A percentile compares a stretch with the other conserved stretches of the same genome.
These are phyloP conservation scores for Cryptococcus jaspeensis DNA, from an alignment of 1,284 basidiomycete genomes.

Conservation along the genomic window DNA sequence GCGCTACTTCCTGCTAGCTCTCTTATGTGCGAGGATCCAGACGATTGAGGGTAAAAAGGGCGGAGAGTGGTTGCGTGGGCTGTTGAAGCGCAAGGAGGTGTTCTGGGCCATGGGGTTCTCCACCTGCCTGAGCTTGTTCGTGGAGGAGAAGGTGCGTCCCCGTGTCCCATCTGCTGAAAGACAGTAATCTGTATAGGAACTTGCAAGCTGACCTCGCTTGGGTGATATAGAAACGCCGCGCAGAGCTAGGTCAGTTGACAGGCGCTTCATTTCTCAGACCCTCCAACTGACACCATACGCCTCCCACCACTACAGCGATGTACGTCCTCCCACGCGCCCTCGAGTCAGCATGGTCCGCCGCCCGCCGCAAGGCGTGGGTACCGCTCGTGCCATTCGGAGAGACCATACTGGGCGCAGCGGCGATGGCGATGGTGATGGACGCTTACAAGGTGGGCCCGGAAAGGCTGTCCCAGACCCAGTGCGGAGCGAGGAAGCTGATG, in stretches of 20 bases:
- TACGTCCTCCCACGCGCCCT: slow-evolving; percentile 91
- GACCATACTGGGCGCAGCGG: slow-evolving; percentile 67
- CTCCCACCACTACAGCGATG: slow-evolving; percentile 61
- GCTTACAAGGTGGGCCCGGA: slow-evolving; percentile 52
- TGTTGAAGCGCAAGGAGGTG: slow-evolving; percentile 66
- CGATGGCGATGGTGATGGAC: slow-evolving; percentile 90
- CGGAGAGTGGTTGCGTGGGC: slow-evolving; percentile 54
- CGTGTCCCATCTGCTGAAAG: no score
- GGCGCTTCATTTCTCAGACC: background rate
- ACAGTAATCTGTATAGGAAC: background rate
- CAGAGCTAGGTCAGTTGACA: slow-evolving; percentile 40
- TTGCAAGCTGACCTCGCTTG: background rate
- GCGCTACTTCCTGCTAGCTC: slow-evolving; percentile 12
- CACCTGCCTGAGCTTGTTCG: slow-evolving; percentile 74
- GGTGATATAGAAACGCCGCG: slow-evolving; percentile 44
- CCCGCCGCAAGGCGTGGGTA: slow-evolving; percentile 72
- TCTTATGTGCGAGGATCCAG: slow-evolving; percentile 65
- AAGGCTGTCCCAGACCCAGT: background rate
- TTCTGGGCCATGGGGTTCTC: slow-evolving; percentile 75
- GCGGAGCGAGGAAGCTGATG: background rate
- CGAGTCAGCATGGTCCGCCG: slow-evolving; percentile 81
- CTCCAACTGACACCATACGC: background rate
- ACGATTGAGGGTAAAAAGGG: slow-evolving; percentile 57
- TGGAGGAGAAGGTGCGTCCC: slow-evolving; percentile 68
- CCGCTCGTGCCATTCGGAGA: slow-evolving; percentile 65